These are phyloP conservation scores for Globisporangium okanoganense DNA, from an alignment of 352 stramenopile genomes.

Conservation along the genomic window DNA sequence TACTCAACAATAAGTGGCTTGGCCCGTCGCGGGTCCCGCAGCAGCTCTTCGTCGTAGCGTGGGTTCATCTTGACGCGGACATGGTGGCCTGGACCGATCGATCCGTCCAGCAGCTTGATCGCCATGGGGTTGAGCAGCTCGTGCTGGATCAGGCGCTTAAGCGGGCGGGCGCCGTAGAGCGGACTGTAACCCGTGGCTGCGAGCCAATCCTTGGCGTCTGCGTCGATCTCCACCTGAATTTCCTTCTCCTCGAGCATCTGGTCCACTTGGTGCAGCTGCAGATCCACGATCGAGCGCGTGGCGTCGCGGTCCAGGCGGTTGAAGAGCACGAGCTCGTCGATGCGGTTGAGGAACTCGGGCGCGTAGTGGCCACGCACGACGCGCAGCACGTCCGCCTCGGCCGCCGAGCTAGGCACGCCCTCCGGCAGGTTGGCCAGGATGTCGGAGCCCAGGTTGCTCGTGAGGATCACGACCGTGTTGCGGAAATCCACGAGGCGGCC, in stretches of 20 bases:
- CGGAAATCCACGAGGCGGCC: slow-evolving; percentile 95
- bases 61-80: slow-evolving; percentile 69
- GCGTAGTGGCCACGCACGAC: slow-evolving; percentile 93
- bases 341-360: slow-evolving; percentile 98
- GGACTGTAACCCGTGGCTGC: slow-evolving; percentile 94
- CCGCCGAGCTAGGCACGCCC: slow-evolving; percentile 40
- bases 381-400: slow-evolving; percentile 85
- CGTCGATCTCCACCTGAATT: slow-evolving; percentile 88
- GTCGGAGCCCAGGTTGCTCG: slow-evolving; percentile 95
- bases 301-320: slow-evolving; percentile 91
- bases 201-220: slow-evolving; percentile 91
- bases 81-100: slow-evolving; percentile 73
- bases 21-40: slow-evolving; percentile 29
- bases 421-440: slow-evolving; percentile 64
- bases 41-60: slow-evolving; percentile 45
- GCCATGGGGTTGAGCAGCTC: slow-evolving; percentile 95
- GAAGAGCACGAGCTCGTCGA: slow-evolving; percentile 98
- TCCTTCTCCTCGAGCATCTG: slow-evolving; percentile 89
- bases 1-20: slow-evolving; percentile 42
- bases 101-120: slow-evolving; percentile 84
- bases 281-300: slow-evolving; percentile 92
- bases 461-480: slow-evolving; percentile 98
- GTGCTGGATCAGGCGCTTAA: slow-evolving; percentile 96
- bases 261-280: slow-evolving; percentile 92
- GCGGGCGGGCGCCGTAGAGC: slow-evolving; percentile 93